phyloP scores from a whole-genome alignment of 2,329 filamentous ascomycete genomes.

The Colletotrichum kahawae region DNA sequence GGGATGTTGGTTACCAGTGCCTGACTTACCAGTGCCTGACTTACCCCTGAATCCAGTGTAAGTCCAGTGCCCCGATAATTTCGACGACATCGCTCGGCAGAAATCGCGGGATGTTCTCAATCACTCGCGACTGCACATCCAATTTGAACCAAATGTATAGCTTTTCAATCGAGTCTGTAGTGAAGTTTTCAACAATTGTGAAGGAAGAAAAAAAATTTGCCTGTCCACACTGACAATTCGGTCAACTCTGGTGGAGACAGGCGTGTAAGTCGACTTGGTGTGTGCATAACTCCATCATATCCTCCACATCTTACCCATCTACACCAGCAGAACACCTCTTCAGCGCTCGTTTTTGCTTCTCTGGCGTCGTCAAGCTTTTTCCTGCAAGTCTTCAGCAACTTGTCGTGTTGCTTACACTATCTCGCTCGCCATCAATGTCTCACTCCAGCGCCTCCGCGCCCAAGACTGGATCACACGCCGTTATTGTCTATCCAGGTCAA shows the following conservation, averaged over 20 bases:
- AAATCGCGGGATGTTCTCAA: neutral
- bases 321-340: neutral
- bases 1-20: neutral
- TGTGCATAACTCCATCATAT: neutral
- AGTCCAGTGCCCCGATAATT: neutral
- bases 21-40: neutral
- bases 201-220: neutral
- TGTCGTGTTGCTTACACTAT: neutral
- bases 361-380: neutral
- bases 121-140: neutral
- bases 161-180: neutral
- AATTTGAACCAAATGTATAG: neutral
- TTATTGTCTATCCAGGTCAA: neutral
- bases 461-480: neutral
- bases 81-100: neutral
- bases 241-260: neutral
- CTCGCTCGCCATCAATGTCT: neutral
- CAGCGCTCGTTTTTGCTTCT: neutral
- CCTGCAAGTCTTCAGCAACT: neutral
- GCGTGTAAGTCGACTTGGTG: neutral
- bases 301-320: neutral
- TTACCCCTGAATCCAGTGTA: neutral
- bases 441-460: neutral
- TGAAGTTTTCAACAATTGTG: neutral
- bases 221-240: neutral